These are phyloP conservation scores for Claviceps cyperi DNA, from an alignment of 2,329 filamentous ascomycete genomes.

Conservation along the genomic window DNA sequence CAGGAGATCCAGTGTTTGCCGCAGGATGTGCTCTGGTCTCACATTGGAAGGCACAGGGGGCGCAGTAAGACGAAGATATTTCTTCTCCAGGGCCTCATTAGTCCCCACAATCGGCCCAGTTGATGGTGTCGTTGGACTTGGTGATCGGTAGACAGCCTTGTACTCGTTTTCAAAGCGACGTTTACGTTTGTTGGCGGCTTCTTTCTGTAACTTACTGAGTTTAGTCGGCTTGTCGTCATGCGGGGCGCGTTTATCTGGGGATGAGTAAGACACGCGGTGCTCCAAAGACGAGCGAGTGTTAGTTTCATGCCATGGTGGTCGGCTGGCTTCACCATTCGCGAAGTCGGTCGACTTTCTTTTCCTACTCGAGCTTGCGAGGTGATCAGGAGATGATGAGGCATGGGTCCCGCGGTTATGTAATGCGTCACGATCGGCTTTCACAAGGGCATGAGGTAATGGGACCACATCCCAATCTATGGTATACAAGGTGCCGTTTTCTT, in stretches of 20 bases:
- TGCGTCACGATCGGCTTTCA: conserved; percentile 52
- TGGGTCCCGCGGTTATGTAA: conserved; percentile 24
- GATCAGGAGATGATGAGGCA: conserved; percentile 11
- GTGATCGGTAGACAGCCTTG: conserved; percentile 39
- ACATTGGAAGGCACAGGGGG: conserved; percentile 81
- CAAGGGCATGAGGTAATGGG: conserved; percentile 73
- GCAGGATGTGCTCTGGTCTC: conserved; percentile 65
- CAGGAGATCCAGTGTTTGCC: conserved; percentile 72
- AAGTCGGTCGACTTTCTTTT: conserved; percentile 73
- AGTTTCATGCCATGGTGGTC: conserved; percentile 63
- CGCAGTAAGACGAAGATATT: conserved; percentile 83
- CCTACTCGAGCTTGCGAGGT: conserved; percentile 32
- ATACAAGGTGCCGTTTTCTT: conserved; percentile 56
- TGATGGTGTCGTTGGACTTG: conserved; percentile 40
- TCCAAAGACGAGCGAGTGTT: conserved; percentile 46
- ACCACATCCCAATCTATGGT: conserved; percentile 69
- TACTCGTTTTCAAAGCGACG: conserved; percentile 68
- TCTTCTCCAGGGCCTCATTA: conserved; percentile 76
- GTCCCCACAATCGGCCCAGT: conserved; percentile 71
- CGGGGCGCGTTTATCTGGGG: conserved; percentile 25
- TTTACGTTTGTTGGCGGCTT: conserved; percentile 70
- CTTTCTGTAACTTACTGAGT: conserved; percentile 81
- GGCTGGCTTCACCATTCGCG: conserved; percentile 36
- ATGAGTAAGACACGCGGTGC: conserved; percentile 57
- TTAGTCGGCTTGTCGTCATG: conserved; percentile 34